A percentile compares a stretch with the other conserved stretches of the same genome.
Conservation (phyloP, 345 rosid genomes). For the Camelina laxa region DNA sequence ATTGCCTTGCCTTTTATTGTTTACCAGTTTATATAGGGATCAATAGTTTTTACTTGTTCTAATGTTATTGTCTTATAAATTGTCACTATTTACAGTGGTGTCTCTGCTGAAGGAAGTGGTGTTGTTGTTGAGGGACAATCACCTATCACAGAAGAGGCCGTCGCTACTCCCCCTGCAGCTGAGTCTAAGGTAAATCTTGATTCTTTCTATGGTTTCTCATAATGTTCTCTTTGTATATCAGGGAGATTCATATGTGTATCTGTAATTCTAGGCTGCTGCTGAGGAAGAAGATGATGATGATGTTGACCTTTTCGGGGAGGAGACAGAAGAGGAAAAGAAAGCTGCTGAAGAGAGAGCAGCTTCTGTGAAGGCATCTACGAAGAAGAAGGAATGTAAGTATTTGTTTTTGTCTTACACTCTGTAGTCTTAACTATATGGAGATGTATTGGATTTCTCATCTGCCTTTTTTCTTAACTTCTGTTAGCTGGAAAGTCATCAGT, state of each 20-base stretch:
- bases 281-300: constrained; percentile 68
- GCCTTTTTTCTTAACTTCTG: neutral
- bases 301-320: constrained; percentile 86
- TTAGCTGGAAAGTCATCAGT: constrained; percentile 86
- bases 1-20: neutral
- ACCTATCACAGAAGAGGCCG: constrained; percentile 50
- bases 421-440: neutral
- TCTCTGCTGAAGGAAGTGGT: constrained; percentile 78
- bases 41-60: neutral
- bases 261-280: constrained; percentile 54
- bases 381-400: constrained; percentile 65
- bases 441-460: constrained; percentile 1
- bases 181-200: constrained; percentile 64
- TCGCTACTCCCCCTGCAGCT: constrained; percentile 76
- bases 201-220: neutral
- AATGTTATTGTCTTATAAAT: neutral
- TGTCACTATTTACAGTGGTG: constrained; percentile 55
- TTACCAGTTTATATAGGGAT: neutral
- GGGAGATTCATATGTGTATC: neutral
- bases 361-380: constrained; percentile 61
- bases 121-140: constrained; percentile 67
- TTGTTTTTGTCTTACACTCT: neutral
- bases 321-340: constrained; percentile 90
- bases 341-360: constrained; percentile 89
- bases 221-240: neutral